Percentiles rank a stretch among this genome's conserved stretches.
phyloP scores from a whole-genome alignment of 2,329 filamentous ascomycete genomes.

The Fusarium sp. region DNA sequence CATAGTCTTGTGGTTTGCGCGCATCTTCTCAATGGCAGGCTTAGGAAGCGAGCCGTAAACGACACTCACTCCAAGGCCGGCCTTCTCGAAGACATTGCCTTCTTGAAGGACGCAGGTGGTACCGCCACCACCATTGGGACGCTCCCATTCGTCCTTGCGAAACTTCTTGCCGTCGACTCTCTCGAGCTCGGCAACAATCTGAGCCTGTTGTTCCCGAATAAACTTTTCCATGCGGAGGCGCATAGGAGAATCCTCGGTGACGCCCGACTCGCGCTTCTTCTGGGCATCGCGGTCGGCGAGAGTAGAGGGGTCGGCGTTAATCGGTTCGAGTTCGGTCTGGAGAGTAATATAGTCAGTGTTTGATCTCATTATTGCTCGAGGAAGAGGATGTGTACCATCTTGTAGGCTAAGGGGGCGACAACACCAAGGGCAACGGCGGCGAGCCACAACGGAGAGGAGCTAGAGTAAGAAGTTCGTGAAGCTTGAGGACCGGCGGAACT shows the following conservation, averaged over 20 bases:
- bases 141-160: constrained; percentile 85
- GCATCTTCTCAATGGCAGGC: constrained; percentile 91
- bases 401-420: constrained; percentile 67
- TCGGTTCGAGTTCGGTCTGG: constrained; percentile 59
- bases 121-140: constrained; percentile 90
- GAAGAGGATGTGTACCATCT: constrained; percentile 62
- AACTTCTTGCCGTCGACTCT: constrained; percentile 87
- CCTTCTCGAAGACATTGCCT: constrained; percentile 97
- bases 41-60: constrained; percentile 93
- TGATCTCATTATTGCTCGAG: constrained; percentile 1
- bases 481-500: constrained; percentile 41
- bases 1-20: constrained; percentile 92
- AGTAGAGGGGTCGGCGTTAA: constrained; percentile 71
- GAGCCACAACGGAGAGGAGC: constrained; percentile 49
- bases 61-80: constrained; percentile 92
- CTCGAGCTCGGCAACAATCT: constrained; percentile 87
- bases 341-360: constrained; percentile 30
- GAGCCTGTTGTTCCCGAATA: constrained; percentile 91
- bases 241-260: constrained; percentile 89
- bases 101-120: constrained; percentile 96
- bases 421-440: constrained; percentile 63
- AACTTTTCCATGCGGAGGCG: constrained; percentile 97
- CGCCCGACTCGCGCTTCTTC: constrained; percentile 76
- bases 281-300: constrained; percentile 89
- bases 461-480: constrained; percentile 37